Percentiles rank a stretch among this genome's conserved stretches.
These are phyloP conservation scores for Thalassiosira oceanica DNA, from an alignment of 352 stramenopile species.

Conservation along the genomic window DNA sequence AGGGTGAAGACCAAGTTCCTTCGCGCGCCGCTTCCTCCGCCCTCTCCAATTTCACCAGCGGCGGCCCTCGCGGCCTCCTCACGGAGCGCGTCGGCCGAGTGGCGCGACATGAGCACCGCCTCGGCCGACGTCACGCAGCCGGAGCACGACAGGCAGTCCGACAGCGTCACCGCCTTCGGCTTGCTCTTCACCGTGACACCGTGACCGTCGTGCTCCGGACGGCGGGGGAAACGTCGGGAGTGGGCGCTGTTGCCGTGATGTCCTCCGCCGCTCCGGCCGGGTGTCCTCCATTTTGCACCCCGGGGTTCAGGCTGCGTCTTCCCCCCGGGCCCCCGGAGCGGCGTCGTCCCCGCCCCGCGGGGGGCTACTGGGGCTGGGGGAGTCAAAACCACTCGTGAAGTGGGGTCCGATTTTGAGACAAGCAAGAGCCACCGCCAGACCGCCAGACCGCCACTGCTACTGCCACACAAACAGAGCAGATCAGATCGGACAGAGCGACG, in stretches of 20 bases:
- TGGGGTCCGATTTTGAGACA: too few species aligned
- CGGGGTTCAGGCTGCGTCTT: too few species aligned
- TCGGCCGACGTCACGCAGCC: conserved; percentile 97
- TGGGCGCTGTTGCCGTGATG: conserved; percentile 8
- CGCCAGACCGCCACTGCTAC: too few species aligned
- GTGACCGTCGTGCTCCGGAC: too few species aligned
- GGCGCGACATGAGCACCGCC: conserved; percentile 96
- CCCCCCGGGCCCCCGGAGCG: too few species aligned
- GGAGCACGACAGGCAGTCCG: conserved; percentile 95
- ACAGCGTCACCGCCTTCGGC: conserved; percentile 85
- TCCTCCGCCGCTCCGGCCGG: background rate
- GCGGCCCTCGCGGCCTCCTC: conserved; percentile 14
- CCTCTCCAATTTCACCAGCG: background rate
- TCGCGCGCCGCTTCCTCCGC: background rate
- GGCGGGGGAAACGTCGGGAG: conserved; percentile 13
- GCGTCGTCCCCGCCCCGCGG: too few species aligned
- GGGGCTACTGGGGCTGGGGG: too few species aligned
- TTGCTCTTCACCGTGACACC: conserved; percentile 42
- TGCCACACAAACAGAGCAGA: too few species aligned
- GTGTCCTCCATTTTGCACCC: background rate
- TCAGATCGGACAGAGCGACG: too few species aligned
- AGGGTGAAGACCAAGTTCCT: conserved; percentile 60
- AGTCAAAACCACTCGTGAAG: too few species aligned
- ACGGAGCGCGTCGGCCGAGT: conserved; percentile 86
- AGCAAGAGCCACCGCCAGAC: too few species aligned